phyloP scores from a whole-genome alignment of 257 asterid genomes.

The Nicotiana noctiflora region DNA sequence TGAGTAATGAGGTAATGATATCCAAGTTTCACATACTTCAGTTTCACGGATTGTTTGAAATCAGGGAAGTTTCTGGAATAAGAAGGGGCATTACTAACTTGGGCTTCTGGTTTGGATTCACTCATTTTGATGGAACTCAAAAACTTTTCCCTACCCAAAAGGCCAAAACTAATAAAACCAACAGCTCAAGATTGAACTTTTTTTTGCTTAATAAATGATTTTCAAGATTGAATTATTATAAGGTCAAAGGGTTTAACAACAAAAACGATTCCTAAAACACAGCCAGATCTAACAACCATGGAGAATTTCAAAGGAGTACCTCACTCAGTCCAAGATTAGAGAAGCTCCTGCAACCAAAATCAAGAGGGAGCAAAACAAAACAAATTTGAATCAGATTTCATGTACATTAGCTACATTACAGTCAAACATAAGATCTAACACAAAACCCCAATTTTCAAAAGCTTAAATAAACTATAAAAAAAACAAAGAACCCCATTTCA shows the following conservation, averaged over 20 bases:
- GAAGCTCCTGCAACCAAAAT: constrained; percentile 1
- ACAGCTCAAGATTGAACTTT: background rate
- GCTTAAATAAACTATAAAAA: background rate
- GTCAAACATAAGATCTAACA: constrained; percentile 5
- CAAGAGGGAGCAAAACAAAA: background rate
- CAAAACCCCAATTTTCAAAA: background rate
- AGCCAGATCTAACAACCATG: background rate
- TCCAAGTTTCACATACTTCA: constrained; percentile 35
- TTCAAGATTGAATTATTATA: background rate
- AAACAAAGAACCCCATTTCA: background rate
- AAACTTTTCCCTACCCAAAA: background rate
- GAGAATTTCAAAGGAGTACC: background rate
- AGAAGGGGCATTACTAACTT: constrained; percentile 20
- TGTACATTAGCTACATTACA: background rate
- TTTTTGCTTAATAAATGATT: background rate
- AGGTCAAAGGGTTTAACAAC: background rate
- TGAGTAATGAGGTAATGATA: constrained; percentile 32
- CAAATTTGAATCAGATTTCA: background rate
- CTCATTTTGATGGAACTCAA: constrained; percentile 13
- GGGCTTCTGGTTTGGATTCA: constrained; percentile 13
- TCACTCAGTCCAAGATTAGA: background rate
- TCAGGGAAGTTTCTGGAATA: constrained; percentile 17
- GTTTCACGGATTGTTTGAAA: constrained; percentile 27
- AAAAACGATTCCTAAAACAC: background rate
- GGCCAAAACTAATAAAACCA: background rate